Percentiles rank a stretch among this genome's conserved stretches.
phyloP scores from a whole-genome alignment of 2,329 filamentous ascomycete species.

The Aspergillus persii region DNA sequence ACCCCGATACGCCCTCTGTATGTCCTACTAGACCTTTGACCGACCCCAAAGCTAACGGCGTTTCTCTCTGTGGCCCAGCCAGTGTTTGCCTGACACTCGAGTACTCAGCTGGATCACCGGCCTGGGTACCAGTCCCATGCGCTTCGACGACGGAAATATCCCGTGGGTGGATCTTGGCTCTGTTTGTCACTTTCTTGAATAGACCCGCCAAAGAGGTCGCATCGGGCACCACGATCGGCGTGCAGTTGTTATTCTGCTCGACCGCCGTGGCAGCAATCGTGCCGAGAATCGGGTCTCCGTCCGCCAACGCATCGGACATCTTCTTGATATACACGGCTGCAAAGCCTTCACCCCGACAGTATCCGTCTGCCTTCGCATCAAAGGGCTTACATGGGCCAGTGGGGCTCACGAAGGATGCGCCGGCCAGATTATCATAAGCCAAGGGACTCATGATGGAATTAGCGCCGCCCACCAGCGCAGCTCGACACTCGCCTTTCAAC shows the following conservation, averaged over 20 bases:
- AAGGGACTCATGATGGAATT: slow-evolving; percentile 32
- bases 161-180: slow-evolving; percentile 21
- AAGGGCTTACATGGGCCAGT: slow-evolving; percentile 50
- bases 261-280: slow-evolving; percentile 34
- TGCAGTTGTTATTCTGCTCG: slow-evolving; percentile 36
- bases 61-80: slow-evolving; percentile 14
- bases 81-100: slow-evolving; percentile 23
- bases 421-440: slow-evolving; percentile 25
- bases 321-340: slow-evolving; percentile 50
- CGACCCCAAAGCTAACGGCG: slow-evolving; percentile 25
- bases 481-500: slow-evolving; percentile 20
- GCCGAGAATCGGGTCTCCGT: slow-evolving; percentile 46
- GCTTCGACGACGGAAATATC: slow-evolving; percentile 34
- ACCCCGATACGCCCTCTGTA: slow-evolving; percentile 32
- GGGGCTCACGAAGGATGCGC: slow-evolving; percentile 42
- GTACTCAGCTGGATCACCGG: slow-evolving; percentile 32
- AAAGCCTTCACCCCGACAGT: slow-evolving; percentile 51
- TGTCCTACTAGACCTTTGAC: slow-evolving; percentile 38
- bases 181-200: slow-evolving; percentile 25
- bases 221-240: slow-evolving; percentile 20
- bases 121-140: slow-evolving; percentile 34
- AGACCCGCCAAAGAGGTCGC: slow-evolving; percentile 27
- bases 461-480: slow-evolving; percentile 35
- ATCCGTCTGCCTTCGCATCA: slow-evolving; percentile 50
- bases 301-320: slow-evolving; percentile 45